Percentiles rank a stretch among this genome's conserved stretches.
Evolutionary conservation across 305 asterid genomes (phyloP).

Genomic region (Andrographis paniculata): DNA sequence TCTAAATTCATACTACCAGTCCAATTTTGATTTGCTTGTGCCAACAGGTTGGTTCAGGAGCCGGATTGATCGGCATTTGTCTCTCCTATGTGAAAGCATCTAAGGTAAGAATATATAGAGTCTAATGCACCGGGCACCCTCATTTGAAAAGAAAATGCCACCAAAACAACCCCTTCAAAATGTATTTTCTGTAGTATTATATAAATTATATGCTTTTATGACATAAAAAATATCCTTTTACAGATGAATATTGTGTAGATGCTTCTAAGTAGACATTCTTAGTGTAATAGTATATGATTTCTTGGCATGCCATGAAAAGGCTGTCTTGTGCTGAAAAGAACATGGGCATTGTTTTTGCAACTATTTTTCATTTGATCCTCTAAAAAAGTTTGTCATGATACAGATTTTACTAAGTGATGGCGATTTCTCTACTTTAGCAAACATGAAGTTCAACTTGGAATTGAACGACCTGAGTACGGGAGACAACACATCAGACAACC

Average conservation of each 20-base stretch:
- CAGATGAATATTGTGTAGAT: no score
- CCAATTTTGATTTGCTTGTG: constrained; percentile 14
- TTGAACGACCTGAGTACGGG: constrained; percentile 38
- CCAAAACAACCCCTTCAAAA: not conserved
- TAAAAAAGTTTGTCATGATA: constrained; percentile 6
- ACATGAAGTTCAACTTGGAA: constrained; percentile 79
- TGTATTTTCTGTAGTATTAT: not conserved
- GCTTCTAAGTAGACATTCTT: no score
- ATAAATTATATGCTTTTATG: not conserved
- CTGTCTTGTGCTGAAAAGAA: not conserved
- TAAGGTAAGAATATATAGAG: constrained; percentile 32
- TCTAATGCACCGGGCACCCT: not conserved
- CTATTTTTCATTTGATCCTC: constrained; percentile 5
- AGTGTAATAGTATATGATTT: no score
- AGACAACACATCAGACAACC: constrained; percentile 17
- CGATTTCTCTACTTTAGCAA: constrained; percentile 61
- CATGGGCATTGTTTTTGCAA: not conserved
- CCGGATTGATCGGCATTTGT: constrained; percentile 84
- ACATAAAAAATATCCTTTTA: not conserved
- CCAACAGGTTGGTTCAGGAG: constrained; percentile 88
- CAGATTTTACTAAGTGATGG: constrained; percentile 92
- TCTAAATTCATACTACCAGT: constrained; percentile 1
- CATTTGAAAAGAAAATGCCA: constrained; percentile 5
- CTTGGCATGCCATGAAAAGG: not conserved
- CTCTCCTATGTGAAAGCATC: constrained; percentile 74